These are phyloP conservation scores for Violaceomyces palustris DNA, from an alignment of 1,284 basidiomycete species.

Conservation along the genomic window DNA sequence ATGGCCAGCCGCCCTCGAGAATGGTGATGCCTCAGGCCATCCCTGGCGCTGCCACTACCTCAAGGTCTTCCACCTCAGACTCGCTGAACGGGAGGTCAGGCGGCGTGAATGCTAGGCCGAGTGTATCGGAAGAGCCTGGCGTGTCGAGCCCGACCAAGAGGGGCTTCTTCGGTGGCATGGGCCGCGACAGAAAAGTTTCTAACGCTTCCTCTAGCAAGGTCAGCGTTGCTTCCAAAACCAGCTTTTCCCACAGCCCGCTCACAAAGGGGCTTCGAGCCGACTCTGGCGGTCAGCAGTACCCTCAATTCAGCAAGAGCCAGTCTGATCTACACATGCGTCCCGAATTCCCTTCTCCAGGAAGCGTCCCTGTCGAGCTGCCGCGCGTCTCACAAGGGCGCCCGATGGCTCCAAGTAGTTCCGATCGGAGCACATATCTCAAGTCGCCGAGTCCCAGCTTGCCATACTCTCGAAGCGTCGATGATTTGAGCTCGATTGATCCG, in stretches of 20 bases:
- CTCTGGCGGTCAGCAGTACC: constrained; percentile 8
- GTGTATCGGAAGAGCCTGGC: constrained; percentile 20
- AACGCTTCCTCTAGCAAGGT: constrained; percentile 11
- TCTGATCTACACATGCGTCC: constrained; percentile 26
- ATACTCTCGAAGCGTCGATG: constrained; percentile 45
- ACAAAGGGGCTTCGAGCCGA: constrained; percentile 6
- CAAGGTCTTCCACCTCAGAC: not conserved
- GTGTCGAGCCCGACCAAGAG: constrained; percentile 35
- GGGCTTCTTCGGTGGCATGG: constrained; percentile 35
- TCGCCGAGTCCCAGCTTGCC: constrained; percentile 34
- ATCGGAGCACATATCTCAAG: constrained; percentile 22
- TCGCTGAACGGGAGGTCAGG: not conserved
- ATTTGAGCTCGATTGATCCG: constrained; percentile 20
- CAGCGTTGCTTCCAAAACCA: constrained; percentile 6
- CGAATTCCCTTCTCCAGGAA: constrained; percentile 9
- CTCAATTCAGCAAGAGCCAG: constrained; percentile 35
- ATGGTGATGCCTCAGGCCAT: not conserved
- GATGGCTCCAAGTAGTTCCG: constrained; percentile 18
- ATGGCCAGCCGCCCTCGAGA: not conserved
- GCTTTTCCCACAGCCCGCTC: constrained; percentile 22
- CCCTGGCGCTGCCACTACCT: not conserved
- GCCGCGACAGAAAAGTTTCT: constrained; percentile 30
- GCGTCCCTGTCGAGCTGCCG: constrained; percentile 21
- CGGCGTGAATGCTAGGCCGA: constrained; percentile 4
- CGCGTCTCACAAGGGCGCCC: constrained; percentile 9